Base-by-base conservation (phyloP, 306 rosid species). In the Cucurbita pepo region DNA sequence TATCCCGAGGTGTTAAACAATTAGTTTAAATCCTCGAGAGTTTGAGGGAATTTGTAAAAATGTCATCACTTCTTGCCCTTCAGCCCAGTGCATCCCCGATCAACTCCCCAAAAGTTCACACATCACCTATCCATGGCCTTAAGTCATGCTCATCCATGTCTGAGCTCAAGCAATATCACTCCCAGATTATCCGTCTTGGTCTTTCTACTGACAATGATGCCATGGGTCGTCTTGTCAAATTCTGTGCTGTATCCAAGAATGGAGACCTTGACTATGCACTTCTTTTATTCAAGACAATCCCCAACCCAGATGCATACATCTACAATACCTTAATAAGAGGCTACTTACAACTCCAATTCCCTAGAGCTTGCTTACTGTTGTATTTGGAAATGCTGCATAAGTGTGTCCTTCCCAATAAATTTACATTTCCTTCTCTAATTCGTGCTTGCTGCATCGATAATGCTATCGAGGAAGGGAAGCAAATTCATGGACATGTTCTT, bases 301-400 rank as follows among this genome's bases (percentile, higher is more conserved):
- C 83, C n/a, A 58, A 75, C 56, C 89, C 91, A 0, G 91, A 88
- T 73, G 83, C 85, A 1, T 90, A 88, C 41, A 75, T 88, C 76
- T 86, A 78, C 82, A 88, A 90, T 74, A 84, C 84, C 40, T 48
- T 90, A 43, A 71, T 86, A 60, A 84, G 79, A 72, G 89, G 87
- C 36, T 76, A 72, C 58, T 77, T 52, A 56, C 76, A 38, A 38
- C 25, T 40, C 70, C 71, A 80, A 14, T 36, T 25, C 36, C 76
- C 82, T 47, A 54, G 52, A 65, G 34, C 36, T 64, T 87, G 81
- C 77, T 54, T 86, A 63, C 69, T 70, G 54, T 62, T 84, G 30
- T 86, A 90, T 79, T 75, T 78, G 1, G 73, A 61, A 77, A 88
- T 88, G 94, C 66, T 90, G 6, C 76, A 76, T 36, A 82, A 64